Percentiles rank a stretch among this genome's conserved stretches.
These are phyloP conservation scores for Agrocybe praecox DNA, from an alignment of 768 basidiomycete species.

Conservation along the genomic window DNA sequence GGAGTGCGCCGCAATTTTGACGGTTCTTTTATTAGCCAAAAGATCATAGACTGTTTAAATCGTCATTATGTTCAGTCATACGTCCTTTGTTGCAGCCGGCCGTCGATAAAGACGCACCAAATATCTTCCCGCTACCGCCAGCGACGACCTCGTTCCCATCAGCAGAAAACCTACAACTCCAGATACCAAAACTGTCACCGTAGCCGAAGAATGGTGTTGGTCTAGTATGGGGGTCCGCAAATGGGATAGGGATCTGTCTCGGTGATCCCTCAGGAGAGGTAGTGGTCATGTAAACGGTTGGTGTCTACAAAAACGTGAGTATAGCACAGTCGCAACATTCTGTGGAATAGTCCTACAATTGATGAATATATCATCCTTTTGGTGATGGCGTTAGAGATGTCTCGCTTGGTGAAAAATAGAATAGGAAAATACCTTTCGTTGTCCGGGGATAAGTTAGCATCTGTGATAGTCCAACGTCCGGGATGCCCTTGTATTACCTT, in stretches of 20 bases:
- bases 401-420: slow-evolving; percentile 13
- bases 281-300: slow-evolving; percentile 75
- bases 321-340: neutral
- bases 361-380: slow-evolving; percentile 90
- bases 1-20: slow-evolving; percentile 84
- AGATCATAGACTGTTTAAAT: slow-evolving; percentile 82
- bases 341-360: slow-evolving; percentile 52
- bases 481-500: slow-evolving; percentile 75
- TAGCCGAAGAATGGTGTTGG: slow-evolving; percentile 33
- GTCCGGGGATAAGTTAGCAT: slow-evolving; percentile 87
- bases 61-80: neutral
- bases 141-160: slow-evolving; percentile 96
- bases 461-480: slow-evolving; percentile 93
- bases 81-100: slow-evolving; percentile 1
- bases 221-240: slow-evolving; percentile 49
- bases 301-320: slow-evolving; percentile 43
- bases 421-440: slow-evolving; percentile 69
- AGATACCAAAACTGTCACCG: slow-evolving; percentile 70
- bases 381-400: neutral
- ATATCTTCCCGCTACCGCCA: slow-evolving; percentile 83
- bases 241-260: slow-evolving; percentile 63
- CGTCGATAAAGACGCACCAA: slow-evolving; percentile 41
- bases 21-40: slow-evolving; percentile 71
- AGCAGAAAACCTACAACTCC: slow-evolving; percentile 94
- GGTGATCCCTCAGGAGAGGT: slow-evolving; percentile 61